Percentiles rank a stretch among this genome's conserved stretches.
Evolutionary conservation across 192 early-diverging fungal genomes (phyloP).

Genomic region (Jimgerdemannia lactiflua): DNA sequence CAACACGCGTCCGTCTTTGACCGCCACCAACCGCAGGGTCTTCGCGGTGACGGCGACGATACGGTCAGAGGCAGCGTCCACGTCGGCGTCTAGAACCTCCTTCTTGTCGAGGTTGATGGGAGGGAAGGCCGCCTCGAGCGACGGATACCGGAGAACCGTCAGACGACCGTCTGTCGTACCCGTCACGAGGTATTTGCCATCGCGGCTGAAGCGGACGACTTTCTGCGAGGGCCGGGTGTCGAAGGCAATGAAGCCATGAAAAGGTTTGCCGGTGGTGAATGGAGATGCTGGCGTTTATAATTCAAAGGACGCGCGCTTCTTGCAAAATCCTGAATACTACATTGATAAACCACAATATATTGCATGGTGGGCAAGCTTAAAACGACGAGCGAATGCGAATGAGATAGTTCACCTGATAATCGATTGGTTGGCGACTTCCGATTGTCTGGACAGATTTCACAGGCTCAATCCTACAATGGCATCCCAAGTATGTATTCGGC

Average conservation of each 20-base stretch:
- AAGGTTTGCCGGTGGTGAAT: too few species aligned
- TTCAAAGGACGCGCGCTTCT: too few species aligned
- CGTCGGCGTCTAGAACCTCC: constrained; percentile 65
- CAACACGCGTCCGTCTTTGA: constrained; percentile 38
- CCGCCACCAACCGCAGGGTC: constrained; percentile 38
- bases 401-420: constrained; percentile 48
- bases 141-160: constrained; percentile 61
- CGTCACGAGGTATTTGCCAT: constrained; percentile 62
- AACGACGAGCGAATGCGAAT: not conserved
- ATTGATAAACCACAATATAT: too few species aligned
- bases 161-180: constrained; percentile 71
- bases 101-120: constrained; percentile 51
- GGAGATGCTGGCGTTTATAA: too few species aligned
- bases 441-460: constrained; percentile 38
- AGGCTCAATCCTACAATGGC: not conserved
- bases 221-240: constrained; percentile 26
- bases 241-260: too few species aligned
- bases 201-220: constrained; percentile 60
- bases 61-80: constrained; percentile 49
- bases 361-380: too few species aligned
- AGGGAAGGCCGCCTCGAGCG: constrained; percentile 41
- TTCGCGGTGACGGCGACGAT: constrained; percentile 48
- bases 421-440: constrained; percentile 44
- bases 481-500: not conserved
- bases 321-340: too few species aligned